phyloP scores from a whole-genome alignment of 495 filamentous ascomycete genomes.

The Lepidopterella palustris region DNA sequence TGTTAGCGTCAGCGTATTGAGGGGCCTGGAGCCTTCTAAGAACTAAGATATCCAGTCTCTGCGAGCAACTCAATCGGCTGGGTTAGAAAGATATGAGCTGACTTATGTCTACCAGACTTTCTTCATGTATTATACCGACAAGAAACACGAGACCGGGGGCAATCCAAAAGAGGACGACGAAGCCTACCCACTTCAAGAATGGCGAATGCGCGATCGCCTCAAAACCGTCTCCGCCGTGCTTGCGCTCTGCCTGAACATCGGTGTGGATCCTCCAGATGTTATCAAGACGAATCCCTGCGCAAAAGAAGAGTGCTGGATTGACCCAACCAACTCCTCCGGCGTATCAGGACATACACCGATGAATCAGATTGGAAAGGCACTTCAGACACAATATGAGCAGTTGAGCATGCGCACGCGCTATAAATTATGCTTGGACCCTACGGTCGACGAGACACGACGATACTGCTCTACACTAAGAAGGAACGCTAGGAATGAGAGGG shows the following conservation, averaged over 20 bases:
- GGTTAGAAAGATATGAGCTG: too few species aligned
- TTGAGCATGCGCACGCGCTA: slow-evolving; percentile 90
- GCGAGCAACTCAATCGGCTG: too few species aligned
- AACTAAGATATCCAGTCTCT: too few species aligned
- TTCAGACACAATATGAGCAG: slow-evolving; percentile 93
- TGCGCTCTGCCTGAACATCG: slow-evolving; percentile 92
- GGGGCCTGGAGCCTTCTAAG: too few species aligned
- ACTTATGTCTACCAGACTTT: slow-evolving; percentile 64
- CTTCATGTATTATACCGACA: slow-evolving; percentile 99
- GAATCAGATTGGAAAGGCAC: slow-evolving; percentile 88
- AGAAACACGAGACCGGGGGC: slow-evolving; percentile 93
- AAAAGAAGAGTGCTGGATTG: slow-evolving; percentile 94
- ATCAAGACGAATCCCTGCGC: slow-evolving; percentile 89
- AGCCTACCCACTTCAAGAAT: slow-evolving; percentile 69
- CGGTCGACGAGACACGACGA: slow-evolving; percentile 92
- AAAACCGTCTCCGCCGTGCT: slow-evolving; percentile 96
- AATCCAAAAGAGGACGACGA: slow-evolving; percentile 64
- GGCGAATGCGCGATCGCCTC: slow-evolving; percentile 91
- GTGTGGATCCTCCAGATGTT: slow-evolving; percentile 93
- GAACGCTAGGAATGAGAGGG: slow-evolving; percentile 90
- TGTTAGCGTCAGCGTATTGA: too few species aligned
- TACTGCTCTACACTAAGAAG: slow-evolving; percentile 83
- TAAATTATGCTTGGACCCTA: slow-evolving; percentile 93
- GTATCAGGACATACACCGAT: slow-evolving; percentile 72
- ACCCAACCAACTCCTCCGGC: slow-evolving; percentile 64